Evolutionary conservation across 805 yeast species (phyloP).

Genomic region (Wickerhamiella nectarea): DNA sequence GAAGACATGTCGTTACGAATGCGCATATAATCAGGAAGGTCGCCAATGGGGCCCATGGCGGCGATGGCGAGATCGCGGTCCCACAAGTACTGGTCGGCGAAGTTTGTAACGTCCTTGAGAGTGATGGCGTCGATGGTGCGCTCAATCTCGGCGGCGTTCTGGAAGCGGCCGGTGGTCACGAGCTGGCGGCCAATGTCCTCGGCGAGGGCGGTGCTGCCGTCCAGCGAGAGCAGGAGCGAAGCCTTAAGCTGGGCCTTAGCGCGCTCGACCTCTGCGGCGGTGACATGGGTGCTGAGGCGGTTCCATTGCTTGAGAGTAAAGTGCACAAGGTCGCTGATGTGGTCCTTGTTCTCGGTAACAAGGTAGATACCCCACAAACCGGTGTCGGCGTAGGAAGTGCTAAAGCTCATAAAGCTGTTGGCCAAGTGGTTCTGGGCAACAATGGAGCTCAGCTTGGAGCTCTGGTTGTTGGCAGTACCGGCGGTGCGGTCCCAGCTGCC

Average conservation of each 20-base stretch:
- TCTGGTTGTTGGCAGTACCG: constrained; percentile 71
- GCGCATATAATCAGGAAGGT: constrained; percentile 55
- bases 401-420: constrained; percentile 90
- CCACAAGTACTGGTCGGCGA: constrained; percentile 75
- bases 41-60: constrained; percentile 71
- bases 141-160: constrained; percentile 62
- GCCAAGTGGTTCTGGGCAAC: constrained; percentile 57
- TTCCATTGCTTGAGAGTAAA: constrained; percentile 81
- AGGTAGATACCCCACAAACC: constrained; percentile 96
- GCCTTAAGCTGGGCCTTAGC: constrained; percentile 94
- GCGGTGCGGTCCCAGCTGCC: constrained; percentile 96
- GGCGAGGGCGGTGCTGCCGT: constrained; percentile 90
- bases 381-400: constrained; percentile 93
- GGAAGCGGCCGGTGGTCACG: constrained; percentile 77
- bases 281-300: constrained; percentile 65
- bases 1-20: constrained; percentile 37
- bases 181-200: constrained; percentile 97
- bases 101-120: constrained; percentile 62
- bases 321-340: constrained; percentile 53
- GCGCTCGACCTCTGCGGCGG: constrained; percentile 78
- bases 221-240: constrained; percentile 72
- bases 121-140: constrained; percentile 64
- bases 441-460: constrained; percentile 65
- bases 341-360: constrained; percentile 61
- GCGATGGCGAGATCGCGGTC: constrained; percentile 77